Base-by-base conservation (phyloP, 495 filamentous ascomycete species). In the Penicillium canariense region DNA sequence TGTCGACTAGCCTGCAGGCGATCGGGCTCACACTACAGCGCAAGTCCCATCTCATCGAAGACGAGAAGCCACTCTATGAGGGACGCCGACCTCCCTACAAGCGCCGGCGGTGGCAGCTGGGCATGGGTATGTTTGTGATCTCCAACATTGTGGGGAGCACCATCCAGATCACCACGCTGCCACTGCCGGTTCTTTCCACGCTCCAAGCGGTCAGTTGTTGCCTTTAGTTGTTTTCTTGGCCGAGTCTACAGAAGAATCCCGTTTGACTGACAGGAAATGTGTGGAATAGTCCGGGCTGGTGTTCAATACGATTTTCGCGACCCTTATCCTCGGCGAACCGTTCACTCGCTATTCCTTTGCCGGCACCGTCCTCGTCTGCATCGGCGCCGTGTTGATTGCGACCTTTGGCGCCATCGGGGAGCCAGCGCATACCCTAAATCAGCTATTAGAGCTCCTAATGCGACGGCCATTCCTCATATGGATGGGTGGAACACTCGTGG, bases 271-370 rank as follows among this genome's bases (percentile, higher is more conserved):
- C 28, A 2, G n/a, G 43, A 12, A 15, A 48, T 35, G 4, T 11
- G 20, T 14, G 20, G 17, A 52, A 59, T 50, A 84, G 66, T 95
- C 91, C 40, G 94, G 94, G 20, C 80, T 99, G 27, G 94, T 97
- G 27, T 99, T 99, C 77, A 99, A 99, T 75, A 96, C 93, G 32
- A 89, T 96, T 53, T 97, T 94, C 71, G 94, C 94, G 35, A 92
- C 91, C 3, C 73, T 99, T 35, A 91, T 99, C 62, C 83, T 99
- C 30, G 84, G 88, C 30, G 94, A 99, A 74, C 87, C 91, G 2
- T 99, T 97, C 72, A 99, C 94, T 18, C 81, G 84, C 63, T 91
- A 89, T 80, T 96, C 91, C 4, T 80, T 96, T 26, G 80, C 88
- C 60, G 94, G 94, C 15, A 99, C 94, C 5, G 61, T 91, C 26